Conservation (phyloP, 2,329 filamentous ascomycete species). For the Penicillium sp. region DNA sequence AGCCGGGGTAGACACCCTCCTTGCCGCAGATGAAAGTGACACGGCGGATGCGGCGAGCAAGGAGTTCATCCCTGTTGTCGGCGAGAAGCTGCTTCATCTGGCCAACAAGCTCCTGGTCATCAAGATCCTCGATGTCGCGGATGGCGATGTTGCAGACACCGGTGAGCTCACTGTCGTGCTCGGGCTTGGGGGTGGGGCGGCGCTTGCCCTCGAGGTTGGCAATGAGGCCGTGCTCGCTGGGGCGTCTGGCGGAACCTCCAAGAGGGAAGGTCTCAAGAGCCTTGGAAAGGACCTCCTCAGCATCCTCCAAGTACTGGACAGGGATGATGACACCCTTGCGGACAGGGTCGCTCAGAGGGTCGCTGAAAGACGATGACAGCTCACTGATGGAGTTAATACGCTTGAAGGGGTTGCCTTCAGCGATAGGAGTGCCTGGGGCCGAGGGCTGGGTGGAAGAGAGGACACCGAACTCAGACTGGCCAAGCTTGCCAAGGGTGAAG, state of each 20-base stretch:
- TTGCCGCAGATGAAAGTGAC: slow-evolving; percentile 96
- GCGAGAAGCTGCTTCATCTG: slow-evolving; percentile 76
- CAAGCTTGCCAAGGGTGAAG: slow-evolving; percentile 90
- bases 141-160: slow-evolving; percentile 92
- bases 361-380: slow-evolving; percentile 77
- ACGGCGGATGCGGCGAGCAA: slow-evolving; percentile 78
- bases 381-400: slow-evolving; percentile 94
- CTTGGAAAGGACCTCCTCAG: slow-evolving; percentile 80
- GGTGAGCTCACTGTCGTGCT: slow-evolving; percentile 74
- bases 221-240: slow-evolving; percentile 60
- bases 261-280: slow-evolving; percentile 81
- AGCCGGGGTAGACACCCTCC: slow-evolving; percentile 91
- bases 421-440: slow-evolving; percentile 73
- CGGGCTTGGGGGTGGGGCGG: slow-evolving; percentile 56
- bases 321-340: slow-evolving; percentile 94
- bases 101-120: slow-evolving; percentile 76
- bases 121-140: slow-evolving; percentile 78
- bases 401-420: slow-evolving; percentile 67
- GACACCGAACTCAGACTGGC: slow-evolving; percentile 85
- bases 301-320: slow-evolving; percentile 90
- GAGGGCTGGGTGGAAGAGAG: slow-evolving; percentile 75
- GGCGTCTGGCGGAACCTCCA: slow-evolving; percentile 57
- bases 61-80: slow-evolving; percentile 79
- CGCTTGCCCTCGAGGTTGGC: slow-evolving; percentile 75
- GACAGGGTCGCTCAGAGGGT: slow-evolving; percentile 69